phyloP scores from a whole-genome alignment of 495 filamentous ascomycete genomes.

The Aspergillus biplanus region DNA sequence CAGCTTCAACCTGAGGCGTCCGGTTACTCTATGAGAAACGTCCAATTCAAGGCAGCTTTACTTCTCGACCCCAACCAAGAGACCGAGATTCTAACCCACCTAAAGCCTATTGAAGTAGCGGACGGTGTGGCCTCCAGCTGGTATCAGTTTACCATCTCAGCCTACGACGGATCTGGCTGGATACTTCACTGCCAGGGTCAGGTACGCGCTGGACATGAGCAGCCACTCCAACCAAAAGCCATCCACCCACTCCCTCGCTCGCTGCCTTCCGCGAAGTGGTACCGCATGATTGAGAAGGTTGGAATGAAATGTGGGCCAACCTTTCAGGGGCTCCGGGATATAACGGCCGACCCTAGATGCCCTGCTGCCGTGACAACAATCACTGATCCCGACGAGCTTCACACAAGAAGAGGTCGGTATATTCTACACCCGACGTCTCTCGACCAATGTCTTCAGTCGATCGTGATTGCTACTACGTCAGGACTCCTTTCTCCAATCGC shows the following conservation, averaged over 20 bases:
- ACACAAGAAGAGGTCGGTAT: too few relatives aligned
- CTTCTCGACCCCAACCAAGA: too few relatives aligned
- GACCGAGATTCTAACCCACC: conserved; percentile 42
- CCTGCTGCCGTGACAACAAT: conserved; percentile 12
- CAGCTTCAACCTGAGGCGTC: conserved; percentile 39
- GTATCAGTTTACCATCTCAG: conserved; percentile 48
- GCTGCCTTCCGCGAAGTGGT: conserved; percentile 22
- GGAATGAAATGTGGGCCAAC: conserved; percentile 44
- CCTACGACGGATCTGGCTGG: conserved; percentile 10
- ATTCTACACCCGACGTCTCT: conserved; percentile 45
- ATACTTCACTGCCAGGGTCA: neutral
- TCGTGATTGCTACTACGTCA: conserved; percentile 34
- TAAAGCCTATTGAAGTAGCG: conserved; percentile 36
- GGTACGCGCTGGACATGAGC: neutral
- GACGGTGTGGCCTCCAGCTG: conserved; percentile 39
- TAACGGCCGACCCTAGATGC: conserved; percentile 22
- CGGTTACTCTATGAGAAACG: conserved; percentile 23
- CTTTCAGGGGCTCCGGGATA: conserved; percentile 32
- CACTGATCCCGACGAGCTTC: too few relatives aligned
- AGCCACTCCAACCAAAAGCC: neutral
- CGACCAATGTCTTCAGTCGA: conserved; percentile 45
- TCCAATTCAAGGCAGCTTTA: conserved; percentile 31
- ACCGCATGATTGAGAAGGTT: conserved; percentile 35
- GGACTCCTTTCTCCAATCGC: conserved; percentile 31
- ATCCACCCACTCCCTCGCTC: conserved; percentile 9